Percentiles rank a stretch among this genome's conserved stretches.
phyloP scores from a whole-genome alignment of 192 early-diverging fungal genomes.

The Geosiphon pyriformis region DNA sequence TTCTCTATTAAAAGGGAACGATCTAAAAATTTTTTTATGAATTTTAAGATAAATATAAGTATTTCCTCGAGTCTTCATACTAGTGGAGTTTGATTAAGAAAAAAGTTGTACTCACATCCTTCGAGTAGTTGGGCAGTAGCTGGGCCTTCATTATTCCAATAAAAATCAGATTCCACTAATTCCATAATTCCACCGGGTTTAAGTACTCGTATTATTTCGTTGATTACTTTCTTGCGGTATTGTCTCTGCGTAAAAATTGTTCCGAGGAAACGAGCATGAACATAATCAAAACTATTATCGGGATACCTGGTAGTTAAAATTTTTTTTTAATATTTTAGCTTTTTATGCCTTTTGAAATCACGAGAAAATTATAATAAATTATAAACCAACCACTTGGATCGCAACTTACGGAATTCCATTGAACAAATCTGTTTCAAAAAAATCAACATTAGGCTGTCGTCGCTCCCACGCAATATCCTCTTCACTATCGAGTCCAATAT shows the following conservation, averaged over 20 bases:
- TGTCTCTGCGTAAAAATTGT: neutral
- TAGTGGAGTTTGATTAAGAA: too few species aligned
- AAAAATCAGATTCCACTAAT: constrained; percentile 27
- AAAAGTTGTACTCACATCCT: neutral
- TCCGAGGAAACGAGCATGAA: neutral
- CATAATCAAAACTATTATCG: neutral
- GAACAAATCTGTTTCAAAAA: neutral
- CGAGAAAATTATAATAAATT: too few species aligned
- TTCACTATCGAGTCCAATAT: neutral
- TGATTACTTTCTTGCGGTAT: constrained; percentile 3
- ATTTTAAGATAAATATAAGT: neutral
- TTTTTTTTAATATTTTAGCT: neutral
- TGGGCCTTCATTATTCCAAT: neutral
- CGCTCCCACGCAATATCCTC: neutral
- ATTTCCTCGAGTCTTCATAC: too few species aligned
- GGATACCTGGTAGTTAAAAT: neutral
- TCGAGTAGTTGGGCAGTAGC: neutral
- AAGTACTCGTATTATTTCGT: constrained; percentile 25
- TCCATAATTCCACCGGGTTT: constrained; percentile 32
- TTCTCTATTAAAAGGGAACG: neutral
- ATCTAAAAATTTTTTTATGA: neutral
- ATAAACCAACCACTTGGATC: too few species aligned
- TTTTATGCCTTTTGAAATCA: neutral
- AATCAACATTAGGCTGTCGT: neutral
- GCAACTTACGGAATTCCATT: neutral